Evolutionary conservation across 768 basidiomycete species (phyloP).

Genomic region (Mycena polygramma): DNA sequence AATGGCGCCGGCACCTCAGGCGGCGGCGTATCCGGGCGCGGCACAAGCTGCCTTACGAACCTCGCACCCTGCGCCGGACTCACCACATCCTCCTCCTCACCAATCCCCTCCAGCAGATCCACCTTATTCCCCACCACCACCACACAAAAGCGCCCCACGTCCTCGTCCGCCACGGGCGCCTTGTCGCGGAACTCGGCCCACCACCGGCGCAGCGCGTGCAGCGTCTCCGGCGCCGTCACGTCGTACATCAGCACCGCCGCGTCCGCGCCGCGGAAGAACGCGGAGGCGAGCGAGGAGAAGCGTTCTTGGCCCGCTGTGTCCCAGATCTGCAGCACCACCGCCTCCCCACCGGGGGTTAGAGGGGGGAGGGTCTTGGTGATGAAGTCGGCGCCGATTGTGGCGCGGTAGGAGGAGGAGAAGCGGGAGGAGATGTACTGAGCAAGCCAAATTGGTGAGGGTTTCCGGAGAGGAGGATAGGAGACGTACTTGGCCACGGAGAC

Average conservation of each 20-base stretch:
- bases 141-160: conserved; percentile 68
- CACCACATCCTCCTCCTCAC: conserved; percentile 40
- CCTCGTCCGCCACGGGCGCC: conserved; percentile 77
- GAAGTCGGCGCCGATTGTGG: conserved; percentile 93
- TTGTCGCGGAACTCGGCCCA: conserved; percentile 81
- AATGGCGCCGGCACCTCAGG: conserved; percentile 16
- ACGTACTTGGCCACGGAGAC: conserved; percentile 78
- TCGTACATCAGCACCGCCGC: conserved; percentile 88
- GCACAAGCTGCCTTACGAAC: conserved; percentile 72
- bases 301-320: conserved; percentile 92
- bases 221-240: conserved; percentile 74
- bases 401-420: conserved; percentile 83
- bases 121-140: conserved; percentile 87
- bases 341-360: conserved; percentile 56
- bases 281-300: conserved; percentile 84
- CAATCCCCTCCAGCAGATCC: conserved; percentile 58
- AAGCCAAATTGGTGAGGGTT: too few relatives aligned
- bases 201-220: conserved; percentile 75
- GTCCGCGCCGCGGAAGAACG: conserved; percentile 90
- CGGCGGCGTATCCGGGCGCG: conserved; percentile 44
- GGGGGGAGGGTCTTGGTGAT: conserved; percentile 77
- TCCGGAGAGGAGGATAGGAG: too few relatives aligned
- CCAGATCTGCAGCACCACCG: conserved; percentile 59
- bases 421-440: conserved; percentile 84
- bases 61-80: conserved; percentile 59